These are phyloP conservation scores for Ilex paraguariensis DNA, from an alignment of 305 asterid species.

Conservation along the genomic window DNA sequence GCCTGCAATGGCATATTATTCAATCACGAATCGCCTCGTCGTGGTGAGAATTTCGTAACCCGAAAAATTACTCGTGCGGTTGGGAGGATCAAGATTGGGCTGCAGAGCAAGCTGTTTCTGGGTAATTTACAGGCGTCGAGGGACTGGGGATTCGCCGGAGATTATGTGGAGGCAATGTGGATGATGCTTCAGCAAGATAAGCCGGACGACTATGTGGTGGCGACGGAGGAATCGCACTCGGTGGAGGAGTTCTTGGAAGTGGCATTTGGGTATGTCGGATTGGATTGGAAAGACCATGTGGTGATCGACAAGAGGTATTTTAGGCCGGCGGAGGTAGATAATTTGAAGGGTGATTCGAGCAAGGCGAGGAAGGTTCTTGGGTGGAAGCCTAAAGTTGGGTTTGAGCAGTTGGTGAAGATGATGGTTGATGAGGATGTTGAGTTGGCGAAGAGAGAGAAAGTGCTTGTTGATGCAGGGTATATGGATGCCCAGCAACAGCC, in stretches of 20 bases:
- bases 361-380: conserved; percentile 77
- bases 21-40: conserved; percentile 86
- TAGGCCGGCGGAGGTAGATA: conserved; percentile 91
- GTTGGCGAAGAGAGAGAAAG: conserved; percentile 90
- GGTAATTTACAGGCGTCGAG: conserved; percentile 85
- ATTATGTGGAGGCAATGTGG: conserved; percentile 99
- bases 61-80: conserved; percentile 93
- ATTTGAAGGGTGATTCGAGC: conserved; percentile 77
- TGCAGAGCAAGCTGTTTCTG: conserved; percentile 83
- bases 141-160: conserved; percentile 98
- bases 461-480: conserved; percentile 90
- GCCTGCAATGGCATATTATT: conserved; percentile 95
- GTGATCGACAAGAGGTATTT: conserved; percentile 78
- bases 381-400: conserved; percentile 90
- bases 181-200: conserved; percentile 95
- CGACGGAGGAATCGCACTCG: conserved; percentile 94
- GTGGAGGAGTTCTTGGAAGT: conserved; percentile 77
- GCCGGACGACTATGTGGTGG: conserved; percentile 95
- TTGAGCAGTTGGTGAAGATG: conserved; percentile 92
- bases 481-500: conserved; percentile 99
- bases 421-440: conserved; percentile 97
- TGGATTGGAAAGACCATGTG: conserved; percentile 84
- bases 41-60: conserved; percentile 97
- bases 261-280: conserved; percentile 72
- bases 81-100: conserved; percentile 85